Evolutionary conservation across 768 basidiomycete species (phyloP).

Genomic region (Myochromella boudieri): DNA sequence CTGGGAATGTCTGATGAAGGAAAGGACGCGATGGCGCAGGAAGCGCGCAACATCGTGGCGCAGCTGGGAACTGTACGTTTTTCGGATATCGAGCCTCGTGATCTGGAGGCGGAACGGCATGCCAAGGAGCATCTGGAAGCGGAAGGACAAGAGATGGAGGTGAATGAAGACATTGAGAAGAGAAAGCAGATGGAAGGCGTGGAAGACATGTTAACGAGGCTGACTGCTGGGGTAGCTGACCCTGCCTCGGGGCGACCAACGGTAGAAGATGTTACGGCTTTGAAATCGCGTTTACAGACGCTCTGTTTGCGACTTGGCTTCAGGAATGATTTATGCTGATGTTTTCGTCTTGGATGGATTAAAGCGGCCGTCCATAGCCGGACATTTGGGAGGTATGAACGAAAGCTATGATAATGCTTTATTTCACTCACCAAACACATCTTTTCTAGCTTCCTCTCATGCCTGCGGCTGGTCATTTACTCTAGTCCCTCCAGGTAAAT

Average conservation of each 20-base stretch:
- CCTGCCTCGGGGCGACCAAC: slow-evolving; percentile 28
- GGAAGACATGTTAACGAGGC: slow-evolving; percentile 53
- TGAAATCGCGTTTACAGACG: slow-evolving; percentile 35
- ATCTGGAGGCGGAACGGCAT: slow-evolving; percentile 78
- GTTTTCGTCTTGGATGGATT: neutral
- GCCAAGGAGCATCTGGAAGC: slow-evolving; percentile 60
- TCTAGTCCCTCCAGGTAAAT: no score
- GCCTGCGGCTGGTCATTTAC: no score
- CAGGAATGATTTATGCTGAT: slow-evolving; percentile 21
- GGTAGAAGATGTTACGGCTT: slow-evolving; percentile 36
- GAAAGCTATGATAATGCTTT: no score
- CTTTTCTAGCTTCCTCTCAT: no score
- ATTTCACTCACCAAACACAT: no score
- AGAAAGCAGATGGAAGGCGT: slow-evolving; percentile 52
- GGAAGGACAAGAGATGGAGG: slow-evolving; percentile 34
- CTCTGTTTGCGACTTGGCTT: slow-evolving; percentile 34
- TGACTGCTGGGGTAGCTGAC: slow-evolving; percentile 31
- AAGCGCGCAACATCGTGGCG: slow-evolving; percentile 53
- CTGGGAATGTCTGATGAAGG: slow-evolving; percentile 1
- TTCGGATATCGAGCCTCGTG: slow-evolving; percentile 70
- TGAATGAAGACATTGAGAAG: slow-evolving; percentile 42
- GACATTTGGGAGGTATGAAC: no score
- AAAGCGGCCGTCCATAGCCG: no score
- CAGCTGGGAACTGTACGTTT: slow-evolving; percentile 63
- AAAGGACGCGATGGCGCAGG: slow-evolving; percentile 29